Evolutionary conservation across 768 basidiomycete species (phyloP), one percentile per base, ranked within the genome.

Genomic region (Lyophyllum atratum): DNA sequence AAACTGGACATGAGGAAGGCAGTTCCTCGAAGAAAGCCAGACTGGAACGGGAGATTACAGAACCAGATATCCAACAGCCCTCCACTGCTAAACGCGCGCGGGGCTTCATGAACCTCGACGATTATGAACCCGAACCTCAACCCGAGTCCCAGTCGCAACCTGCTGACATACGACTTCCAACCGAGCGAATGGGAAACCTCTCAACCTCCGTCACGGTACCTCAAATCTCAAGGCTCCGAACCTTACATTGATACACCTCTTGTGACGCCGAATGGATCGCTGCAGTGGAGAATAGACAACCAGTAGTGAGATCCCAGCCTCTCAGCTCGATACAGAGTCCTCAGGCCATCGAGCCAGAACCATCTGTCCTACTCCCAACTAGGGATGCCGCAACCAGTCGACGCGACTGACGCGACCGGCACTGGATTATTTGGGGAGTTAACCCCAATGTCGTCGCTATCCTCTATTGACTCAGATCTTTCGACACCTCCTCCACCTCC

Each of bases 191-290:
- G 56, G 53, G 51, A 58, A 52, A n/a, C 63, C 57, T 42, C 72
- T 55, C 62, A 64, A 29, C 70, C 73, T 33, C 65, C 72, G 15
- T 68, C 65, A 17, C 70, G 64, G 21, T 64, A 59, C 37, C 64
- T 66, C 26, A 68, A 70, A 54, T 81, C 82, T 7, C 79, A 83
- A 64, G 78, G 76, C 26, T 73, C 77, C 19, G 79, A 81, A 19
- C 67, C 69, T 7, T 78, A 75, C 52, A 68, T 85, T 53, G 72
- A 77, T 43, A 83, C 85, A 0, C 85, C 87, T 11, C 53, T 79
- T 28, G 73, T 80, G 29, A 83, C 84, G 8, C 84, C 84, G 3
- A 80, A 81, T 52, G 81, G 82, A 33, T 83, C 83, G n/a, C 64
- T 79, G 14, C 75, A 76, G 52, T 81, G 77, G 76, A 55, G 60